These are phyloP conservation scores for Aspergillus latus DNA, from an alignment of 2,329 filamentous ascomycete genomes.

Conservation along the genomic window DNA sequence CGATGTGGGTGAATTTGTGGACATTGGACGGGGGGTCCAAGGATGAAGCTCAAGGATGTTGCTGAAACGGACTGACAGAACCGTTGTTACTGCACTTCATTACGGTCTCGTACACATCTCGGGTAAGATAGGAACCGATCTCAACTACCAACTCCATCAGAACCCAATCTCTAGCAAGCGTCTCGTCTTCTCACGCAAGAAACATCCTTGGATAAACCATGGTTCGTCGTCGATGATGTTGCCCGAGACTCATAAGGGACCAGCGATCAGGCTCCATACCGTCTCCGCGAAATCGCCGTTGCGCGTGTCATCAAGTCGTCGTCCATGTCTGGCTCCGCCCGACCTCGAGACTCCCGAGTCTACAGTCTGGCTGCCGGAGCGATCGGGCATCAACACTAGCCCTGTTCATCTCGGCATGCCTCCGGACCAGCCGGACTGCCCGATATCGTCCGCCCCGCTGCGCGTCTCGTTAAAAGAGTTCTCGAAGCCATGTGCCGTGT, in stretches of 20 bases:
- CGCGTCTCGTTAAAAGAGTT: background rate
- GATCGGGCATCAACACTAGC: constrained; percentile 2
- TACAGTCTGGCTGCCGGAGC: background rate
- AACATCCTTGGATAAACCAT: background rate
- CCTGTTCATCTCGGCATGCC: constrained; percentile 13
- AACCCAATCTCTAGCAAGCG: background rate
- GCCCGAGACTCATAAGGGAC: background rate
- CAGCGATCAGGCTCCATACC: background rate
- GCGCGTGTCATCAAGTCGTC: background rate
- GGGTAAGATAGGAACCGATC: constrained; percentile 26
- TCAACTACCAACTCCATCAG: background rate
- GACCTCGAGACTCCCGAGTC: background rate
- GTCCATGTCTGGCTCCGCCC: background rate
- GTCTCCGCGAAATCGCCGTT: background rate
- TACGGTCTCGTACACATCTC: constrained; percentile 21
- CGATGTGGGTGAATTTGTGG: background rate
- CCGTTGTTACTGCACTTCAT: constrained; percentile 7
- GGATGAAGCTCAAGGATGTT: background rate
- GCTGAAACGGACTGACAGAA: constrained; percentile 22
- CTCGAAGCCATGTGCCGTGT: background rate
- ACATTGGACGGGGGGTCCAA: too few relatives aligned
- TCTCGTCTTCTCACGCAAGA: background rate
- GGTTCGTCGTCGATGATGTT: background rate
- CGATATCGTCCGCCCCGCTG: constrained; percentile 23
- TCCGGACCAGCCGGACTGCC: constrained; percentile 23